Percentiles rank a stretch among this genome's conserved stretches.
These are phyloP conservation scores for Mycocentrospora acerina DNA, from an alignment of 2,329 filamentous ascomycete genomes.

Conservation along the genomic window DNA sequence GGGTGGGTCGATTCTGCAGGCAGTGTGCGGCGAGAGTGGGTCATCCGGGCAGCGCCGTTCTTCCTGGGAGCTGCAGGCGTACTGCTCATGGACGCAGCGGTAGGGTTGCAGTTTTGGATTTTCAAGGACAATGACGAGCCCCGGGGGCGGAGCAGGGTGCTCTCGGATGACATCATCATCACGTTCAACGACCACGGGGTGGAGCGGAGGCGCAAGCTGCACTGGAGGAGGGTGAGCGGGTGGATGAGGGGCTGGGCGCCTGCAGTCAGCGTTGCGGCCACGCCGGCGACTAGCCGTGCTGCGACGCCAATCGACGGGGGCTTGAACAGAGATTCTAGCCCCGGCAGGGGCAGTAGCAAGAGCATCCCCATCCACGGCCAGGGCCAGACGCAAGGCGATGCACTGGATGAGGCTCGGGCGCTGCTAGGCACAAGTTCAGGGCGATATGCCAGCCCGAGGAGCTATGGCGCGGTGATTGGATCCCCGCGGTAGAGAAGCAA, in stretches of 20 bases:
- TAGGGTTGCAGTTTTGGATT: conserved; percentile 63
- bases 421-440: conserved; percentile 27
- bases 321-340: conserved; percentile 7
- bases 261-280: conserved; percentile 45
- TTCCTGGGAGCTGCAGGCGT: conserved; percentile 68
- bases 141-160: conserved; percentile 18
- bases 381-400: conserved; percentile 22
- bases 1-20: conserved; percentile 62
- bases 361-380: conserved; percentile 27
- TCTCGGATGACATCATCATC: conserved; percentile 50
- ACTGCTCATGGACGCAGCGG: conserved; percentile 61
- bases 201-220: conserved; percentile 42
- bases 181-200: conserved; percentile 43
- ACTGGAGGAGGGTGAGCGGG: conserved; percentile 60
- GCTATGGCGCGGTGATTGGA: conserved; percentile 28
- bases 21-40: conserved; percentile 58
- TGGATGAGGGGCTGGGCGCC: conserved; percentile 70
- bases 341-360: conserved; percentile 16
- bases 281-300: conserved; percentile 32
- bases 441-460: conserved; percentile 37
- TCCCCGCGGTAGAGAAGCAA: conserved; percentile 14
- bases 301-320: conserved; percentile 28
- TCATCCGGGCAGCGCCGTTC: conserved; percentile 61
- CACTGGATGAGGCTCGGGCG: conserved; percentile 41
- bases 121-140: conserved; percentile 52